Conservation (phyloP, 2,329 filamentous ascomycete genomes). For the Penicillium sp. region DNA sequence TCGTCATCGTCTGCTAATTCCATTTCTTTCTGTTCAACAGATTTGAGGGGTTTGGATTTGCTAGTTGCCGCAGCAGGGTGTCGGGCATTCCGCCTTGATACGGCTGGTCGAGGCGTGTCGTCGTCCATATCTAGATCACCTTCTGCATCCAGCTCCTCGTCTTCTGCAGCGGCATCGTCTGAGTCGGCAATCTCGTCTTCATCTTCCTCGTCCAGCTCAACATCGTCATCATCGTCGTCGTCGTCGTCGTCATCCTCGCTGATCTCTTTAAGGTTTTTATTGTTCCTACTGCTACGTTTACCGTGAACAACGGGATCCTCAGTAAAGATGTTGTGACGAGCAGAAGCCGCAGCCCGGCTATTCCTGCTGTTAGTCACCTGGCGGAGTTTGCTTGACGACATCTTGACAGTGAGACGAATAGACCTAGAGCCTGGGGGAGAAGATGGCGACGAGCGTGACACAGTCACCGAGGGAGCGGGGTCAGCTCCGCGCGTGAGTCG, state of each 20-base stretch:
- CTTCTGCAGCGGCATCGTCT: slow-evolving; percentile 33
- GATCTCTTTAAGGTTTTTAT: slow-evolving; percentile 43
- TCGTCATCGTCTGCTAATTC: slow-evolving; percentile 43
- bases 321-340: slow-evolving; percentile 39
- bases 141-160: slow-evolving; percentile 32
- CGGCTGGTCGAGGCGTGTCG: slow-evolving; percentile 34
- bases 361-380: slow-evolving; percentile 38
- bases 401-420: slow-evolving; percentile 47
- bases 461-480: slow-evolving; percentile 28
- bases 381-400: slow-evolving; percentile 47
- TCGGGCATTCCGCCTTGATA: slow-evolving; percentile 33
- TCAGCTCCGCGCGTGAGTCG: slow-evolving; percentile 31
- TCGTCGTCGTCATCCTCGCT: slow-evolving; percentile 47
- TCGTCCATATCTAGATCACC: slow-evolving; percentile 46
- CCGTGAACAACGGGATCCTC: slow-evolving; percentile 44
- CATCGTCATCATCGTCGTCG: slow-evolving; percentile 37
- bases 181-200: slow-evolving; percentile 30
- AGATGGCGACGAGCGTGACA: slow-evolving; percentile 33
- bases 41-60: slow-evolving; percentile 35
- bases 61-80: slow-evolving; percentile 33
- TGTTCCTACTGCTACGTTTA: slow-evolving; percentile 43
- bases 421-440: slow-evolving; percentile 37
- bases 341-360: slow-evolving; percentile 15
- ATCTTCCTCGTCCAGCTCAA: slow-evolving; percentile 30
- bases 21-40: slow-evolving; percentile 43